phyloP scores from a whole-genome alignment of 495 filamentous ascomycete species.

The Xanthoparmelia taractica region DNA sequence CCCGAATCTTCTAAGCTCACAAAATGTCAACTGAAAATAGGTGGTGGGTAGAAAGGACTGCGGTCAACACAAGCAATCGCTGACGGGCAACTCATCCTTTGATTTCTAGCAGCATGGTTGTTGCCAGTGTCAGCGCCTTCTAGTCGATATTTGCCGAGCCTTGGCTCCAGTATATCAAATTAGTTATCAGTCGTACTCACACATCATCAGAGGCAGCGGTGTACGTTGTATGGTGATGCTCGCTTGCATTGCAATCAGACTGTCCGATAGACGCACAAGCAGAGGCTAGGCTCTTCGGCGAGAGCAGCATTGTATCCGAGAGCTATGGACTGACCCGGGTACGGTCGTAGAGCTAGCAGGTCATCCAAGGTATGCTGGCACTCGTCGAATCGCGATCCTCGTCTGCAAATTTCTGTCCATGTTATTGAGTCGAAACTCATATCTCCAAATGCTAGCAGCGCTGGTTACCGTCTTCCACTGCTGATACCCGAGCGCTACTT shows the following conservation, averaged over 20 bases:
- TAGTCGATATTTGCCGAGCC: background rate
- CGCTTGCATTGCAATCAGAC: background rate
- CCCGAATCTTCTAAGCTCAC: background rate
- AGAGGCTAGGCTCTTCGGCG: background rate
- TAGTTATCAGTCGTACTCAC: background rate
- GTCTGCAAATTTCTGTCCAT: background rate
- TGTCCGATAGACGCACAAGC: background rate
- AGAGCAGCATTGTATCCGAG: background rate
- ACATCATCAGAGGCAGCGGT: background rate
- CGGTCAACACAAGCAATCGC: background rate
- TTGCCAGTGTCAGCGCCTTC: background rate
- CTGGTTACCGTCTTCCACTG: background rate
- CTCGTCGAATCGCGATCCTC: background rate
- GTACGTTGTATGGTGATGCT: background rate
- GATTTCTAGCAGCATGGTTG: background rate
- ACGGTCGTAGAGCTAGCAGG: background rate
- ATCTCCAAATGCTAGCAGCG: background rate
- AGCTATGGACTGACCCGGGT: background rate
- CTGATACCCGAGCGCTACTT: slow-evolving; percentile 4
- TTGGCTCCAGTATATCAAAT: background rate
- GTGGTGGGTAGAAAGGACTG: background rate
- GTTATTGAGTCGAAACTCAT: background rate
- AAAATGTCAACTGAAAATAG: background rate
- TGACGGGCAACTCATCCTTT: background rate
- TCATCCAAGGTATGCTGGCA: background rate